Base-by-base conservation (phyloP, 176 grass and related monocot species). In the Lolium multiflorum region DNA sequence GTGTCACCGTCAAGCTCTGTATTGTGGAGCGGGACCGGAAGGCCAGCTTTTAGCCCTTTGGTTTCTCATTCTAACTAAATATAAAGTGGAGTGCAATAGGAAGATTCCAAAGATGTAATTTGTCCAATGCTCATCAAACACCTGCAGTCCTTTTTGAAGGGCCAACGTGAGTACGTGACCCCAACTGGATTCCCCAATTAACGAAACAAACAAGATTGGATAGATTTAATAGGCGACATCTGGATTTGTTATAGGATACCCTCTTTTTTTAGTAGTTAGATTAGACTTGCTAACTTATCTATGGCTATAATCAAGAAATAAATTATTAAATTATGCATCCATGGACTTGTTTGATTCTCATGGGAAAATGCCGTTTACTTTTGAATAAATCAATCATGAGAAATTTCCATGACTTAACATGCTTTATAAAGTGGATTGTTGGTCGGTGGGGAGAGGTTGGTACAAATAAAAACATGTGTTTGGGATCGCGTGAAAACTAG, bases 81-180 rank as follows among this genome's bases (percentile, higher is more conserved):
- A 43, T 43, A 43, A 43, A 43, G 41, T 43, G 4, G 41, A 43
- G 41, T 43, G 41, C 4, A 43, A 43, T 43, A 67, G 25, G 74
- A 67, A 79, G 66, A 80, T 87, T 83, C 58, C 84, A 11, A 79
- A 66, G 80, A 39, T 51, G 58, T 22, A 57, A 61, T 46, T 7
- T 74, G 66, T 56, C 74, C 56, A 58, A 66, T 90, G 75, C 22
- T 83, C 35, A 87, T 22, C 22, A 58, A 59, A 28, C 28, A 28
- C 28, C 28, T 28, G 28, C 28, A 28, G 28, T 38, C 43, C 12
- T 48, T 74, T 66, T 21, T 80, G 48, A 66, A 65, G 11, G 43
- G 44, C 48, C 61, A 28, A 10, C 11, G 4, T 56, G 60, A 47
- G 57, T 56, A 70, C 63, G 4, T 6, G 55, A 51, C 14, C 10